Evolutionary conservation across 352 stramenopile genomes (phyloP).

Genomic region (Saprolegnia parasitica): DNA sequence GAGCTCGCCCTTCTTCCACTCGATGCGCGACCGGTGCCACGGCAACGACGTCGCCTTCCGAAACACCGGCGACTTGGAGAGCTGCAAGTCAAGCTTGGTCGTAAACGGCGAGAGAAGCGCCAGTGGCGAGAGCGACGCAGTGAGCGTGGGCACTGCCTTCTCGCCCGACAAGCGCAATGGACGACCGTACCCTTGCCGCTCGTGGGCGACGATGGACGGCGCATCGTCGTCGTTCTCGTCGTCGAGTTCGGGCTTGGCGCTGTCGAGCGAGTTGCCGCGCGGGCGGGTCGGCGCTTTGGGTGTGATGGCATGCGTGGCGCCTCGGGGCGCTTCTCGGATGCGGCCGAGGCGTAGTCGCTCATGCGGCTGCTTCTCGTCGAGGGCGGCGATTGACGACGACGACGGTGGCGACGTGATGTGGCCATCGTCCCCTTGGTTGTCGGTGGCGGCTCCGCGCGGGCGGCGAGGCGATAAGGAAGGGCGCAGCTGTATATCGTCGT

Average conservation of each 20-base stretch:
- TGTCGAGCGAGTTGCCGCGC: slow-evolving; percentile 5
- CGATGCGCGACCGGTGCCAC: slow-evolving; percentile 36
- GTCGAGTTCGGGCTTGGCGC: neutral
- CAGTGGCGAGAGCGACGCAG: slow-evolving; percentile 11
- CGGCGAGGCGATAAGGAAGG: neutral
- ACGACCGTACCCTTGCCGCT: neutral
- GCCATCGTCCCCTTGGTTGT: neutral
- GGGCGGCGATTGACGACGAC: neutral
- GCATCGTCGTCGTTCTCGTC: neutral
- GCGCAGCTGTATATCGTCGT: slow-evolving; percentile 6
- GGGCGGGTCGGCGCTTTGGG: slow-evolving; percentile 2
- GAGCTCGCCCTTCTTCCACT: slow-evolving; percentile 92
- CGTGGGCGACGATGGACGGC: too few species aligned
- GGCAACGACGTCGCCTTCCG: slow-evolving; percentile 27
- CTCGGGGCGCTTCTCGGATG: neutral
- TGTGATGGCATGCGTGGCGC: neutral
- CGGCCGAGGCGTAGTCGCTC: neutral
- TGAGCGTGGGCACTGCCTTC: slow-evolving; percentile 19
- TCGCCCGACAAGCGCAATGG: neutral
- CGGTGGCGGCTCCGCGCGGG: neutral
- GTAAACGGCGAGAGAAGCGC: slow-evolving; percentile 32
- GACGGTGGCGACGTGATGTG: neutral
- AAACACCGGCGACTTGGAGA: slow-evolving; percentile 27
- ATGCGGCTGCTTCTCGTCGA: neutral
- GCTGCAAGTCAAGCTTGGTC: slow-evolving; percentile 2